Evolutionary conservation across 495 filamentous ascomycete species (phyloP).

Genomic region (Podospora australis): DNA sequence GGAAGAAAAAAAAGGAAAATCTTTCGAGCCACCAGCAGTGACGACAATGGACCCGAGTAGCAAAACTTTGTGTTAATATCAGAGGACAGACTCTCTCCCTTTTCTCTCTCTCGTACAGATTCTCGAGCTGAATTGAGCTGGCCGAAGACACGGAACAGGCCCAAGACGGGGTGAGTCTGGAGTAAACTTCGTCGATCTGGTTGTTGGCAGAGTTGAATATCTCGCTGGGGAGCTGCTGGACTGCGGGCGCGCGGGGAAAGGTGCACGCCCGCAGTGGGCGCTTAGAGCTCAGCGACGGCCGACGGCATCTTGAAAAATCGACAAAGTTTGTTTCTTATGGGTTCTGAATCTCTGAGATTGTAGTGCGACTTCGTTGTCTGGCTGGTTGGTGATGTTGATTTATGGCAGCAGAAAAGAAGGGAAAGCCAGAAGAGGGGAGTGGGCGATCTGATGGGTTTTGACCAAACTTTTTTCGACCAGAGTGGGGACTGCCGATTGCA

Average conservation of each 20-base stretch:
- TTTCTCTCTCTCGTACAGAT: slow-evolving; percentile 5
- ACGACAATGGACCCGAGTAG: too few species aligned
- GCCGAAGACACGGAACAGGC: slow-evolving; percentile 17
- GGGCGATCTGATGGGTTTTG: slow-evolving; percentile 28
- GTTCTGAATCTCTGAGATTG: slow-evolving; percentile 34
- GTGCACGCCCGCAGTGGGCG: slow-evolving; percentile 67
- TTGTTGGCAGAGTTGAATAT: slow-evolving; percentile 54
- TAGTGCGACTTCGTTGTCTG: slow-evolving; percentile 69
- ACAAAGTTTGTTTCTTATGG: slow-evolving; percentile 57
- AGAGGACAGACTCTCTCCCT: slow-evolving; percentile 28
- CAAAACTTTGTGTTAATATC: slow-evolving; percentile 26
- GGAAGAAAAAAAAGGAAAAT: slow-evolving; percentile 5
- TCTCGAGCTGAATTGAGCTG: slow-evolving; percentile 8
- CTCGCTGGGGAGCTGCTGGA: slow-evolving; percentile 83
- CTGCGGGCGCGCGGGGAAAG: slow-evolving; percentile 48
- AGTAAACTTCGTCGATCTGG: slow-evolving; percentile 66
- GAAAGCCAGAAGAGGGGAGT: slow-evolving; percentile 26
- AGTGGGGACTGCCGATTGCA: slow-evolving; percentile 9
- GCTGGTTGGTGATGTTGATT: slow-evolving; percentile 29
- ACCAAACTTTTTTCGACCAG: slow-evolving; percentile 31
- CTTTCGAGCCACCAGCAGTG: slow-evolving; percentile 12
- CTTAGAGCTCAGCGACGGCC: slow-evolving; percentile 95
- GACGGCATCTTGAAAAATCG: slow-evolving; percentile 65
- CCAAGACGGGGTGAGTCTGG: slow-evolving; percentile 41
- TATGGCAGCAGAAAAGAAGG: slow-evolving; percentile 28